These are phyloP conservation scores for Neopestalotiopsis sp. DNA, from an alignment of 2,329 filamentous ascomycete genomes.

Conservation along the genomic window DNA sequence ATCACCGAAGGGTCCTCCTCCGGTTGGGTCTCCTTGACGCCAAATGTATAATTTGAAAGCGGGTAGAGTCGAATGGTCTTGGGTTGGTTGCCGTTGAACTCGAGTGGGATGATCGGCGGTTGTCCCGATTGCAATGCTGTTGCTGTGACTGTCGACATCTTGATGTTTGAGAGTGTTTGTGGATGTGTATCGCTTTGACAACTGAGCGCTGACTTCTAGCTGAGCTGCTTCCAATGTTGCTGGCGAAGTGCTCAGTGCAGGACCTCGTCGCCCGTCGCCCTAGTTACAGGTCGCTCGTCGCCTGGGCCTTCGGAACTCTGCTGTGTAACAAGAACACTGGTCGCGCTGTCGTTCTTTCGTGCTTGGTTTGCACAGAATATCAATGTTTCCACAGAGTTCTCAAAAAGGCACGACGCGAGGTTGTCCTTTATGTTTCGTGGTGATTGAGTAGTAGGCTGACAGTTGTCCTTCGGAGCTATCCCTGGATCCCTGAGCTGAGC, in stretches of 20 bases:
- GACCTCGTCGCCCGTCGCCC: not conserved
- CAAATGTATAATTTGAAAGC: conserved; percentile 98
- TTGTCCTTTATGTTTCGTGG: not conserved
- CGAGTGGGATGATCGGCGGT: conserved; percentile 77
- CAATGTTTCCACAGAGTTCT: no score
- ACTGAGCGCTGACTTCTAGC: not conserved
- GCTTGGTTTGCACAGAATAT: not conserved
- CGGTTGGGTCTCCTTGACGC: conserved; percentile 96
- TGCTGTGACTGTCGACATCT: conserved; percentile 85
- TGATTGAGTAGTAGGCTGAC: not conserved
- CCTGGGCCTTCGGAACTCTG: not conserved
- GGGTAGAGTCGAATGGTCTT: conserved; percentile 90
- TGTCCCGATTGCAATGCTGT: conserved; percentile 77
- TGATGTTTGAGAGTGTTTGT: conserved; percentile 19
- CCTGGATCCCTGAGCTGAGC: not conserved
- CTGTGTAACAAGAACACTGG: not conserved
- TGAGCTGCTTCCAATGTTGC: not conserved
- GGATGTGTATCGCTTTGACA: not conserved
- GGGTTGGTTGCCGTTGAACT: conserved; percentile 90
- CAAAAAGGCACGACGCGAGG: no score
- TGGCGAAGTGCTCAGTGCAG: not conserved
- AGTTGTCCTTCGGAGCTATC: not conserved
- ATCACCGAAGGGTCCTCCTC: conserved; percentile 97
- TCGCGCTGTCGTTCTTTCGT: not conserved
- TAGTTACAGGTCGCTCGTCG: not conserved